phyloP scores from a whole-genome alignment of 345 rosid species.

The Syzygium aromaticum region DNA sequence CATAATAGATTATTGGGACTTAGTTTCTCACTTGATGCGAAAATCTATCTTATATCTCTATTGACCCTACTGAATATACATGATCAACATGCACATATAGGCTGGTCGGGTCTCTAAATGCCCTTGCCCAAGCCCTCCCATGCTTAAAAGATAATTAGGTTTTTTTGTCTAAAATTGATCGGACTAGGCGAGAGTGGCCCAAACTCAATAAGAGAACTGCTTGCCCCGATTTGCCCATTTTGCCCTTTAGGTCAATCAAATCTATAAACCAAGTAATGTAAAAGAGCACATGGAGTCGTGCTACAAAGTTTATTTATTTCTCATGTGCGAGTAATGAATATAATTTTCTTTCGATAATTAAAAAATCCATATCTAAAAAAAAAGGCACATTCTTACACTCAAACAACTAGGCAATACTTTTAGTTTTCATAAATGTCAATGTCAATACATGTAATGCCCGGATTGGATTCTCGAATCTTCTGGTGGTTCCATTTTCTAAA shows the following conservation, averaged over 20 bases:
- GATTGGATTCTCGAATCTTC: background rate
- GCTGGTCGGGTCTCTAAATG: background rate
- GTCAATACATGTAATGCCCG: background rate
- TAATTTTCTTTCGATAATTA: too few relatives aligned
- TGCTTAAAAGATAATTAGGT: background rate
- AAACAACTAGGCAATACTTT: background rate
- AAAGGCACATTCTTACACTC: background rate
- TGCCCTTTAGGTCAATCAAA: accelerated
- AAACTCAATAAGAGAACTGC: background rate
- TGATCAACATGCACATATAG: background rate
- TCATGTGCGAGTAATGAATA: too few relatives aligned
- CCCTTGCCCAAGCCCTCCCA: too few relatives aligned
- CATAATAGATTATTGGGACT: background rate
- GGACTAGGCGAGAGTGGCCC: background rate
- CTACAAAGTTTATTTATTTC: too few relatives aligned
- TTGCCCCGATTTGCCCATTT: background rate
- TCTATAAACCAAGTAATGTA: background rate
- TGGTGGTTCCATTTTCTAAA: background rate
- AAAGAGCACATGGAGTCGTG: accelerated
- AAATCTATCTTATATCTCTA: background rate
- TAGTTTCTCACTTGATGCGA: background rate
- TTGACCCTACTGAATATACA: background rate
- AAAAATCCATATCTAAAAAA: too few relatives aligned
- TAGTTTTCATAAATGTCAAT: background rate
- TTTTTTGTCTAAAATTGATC: too few relatives aligned